phyloP scores from a whole-genome alignment of 2,329 filamentous ascomycete species.

The Trichothecium sympodiale region DNA sequence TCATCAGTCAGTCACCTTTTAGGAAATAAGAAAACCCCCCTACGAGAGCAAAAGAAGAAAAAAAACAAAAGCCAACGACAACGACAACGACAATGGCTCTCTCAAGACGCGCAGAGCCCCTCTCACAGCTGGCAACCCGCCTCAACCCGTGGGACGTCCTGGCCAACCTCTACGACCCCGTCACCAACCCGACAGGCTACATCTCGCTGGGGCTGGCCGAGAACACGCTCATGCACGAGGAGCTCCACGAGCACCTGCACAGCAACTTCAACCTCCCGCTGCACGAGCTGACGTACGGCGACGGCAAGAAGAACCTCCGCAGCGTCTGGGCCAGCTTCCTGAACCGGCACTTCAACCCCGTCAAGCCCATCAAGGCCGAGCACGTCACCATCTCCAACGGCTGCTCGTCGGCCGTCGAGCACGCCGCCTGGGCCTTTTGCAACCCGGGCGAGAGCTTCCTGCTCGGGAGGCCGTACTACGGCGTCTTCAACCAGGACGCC shows the following conservation, averaged over 20 bases:
- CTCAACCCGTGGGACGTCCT: no score
- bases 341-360: not conserved
- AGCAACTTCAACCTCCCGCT: not conserved
- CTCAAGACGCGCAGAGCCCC: no score
- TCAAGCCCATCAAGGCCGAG: not conserved
- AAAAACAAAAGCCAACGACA: no score
- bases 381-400: slow-evolving; percentile 2
- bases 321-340: not conserved
- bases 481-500: not conserved
- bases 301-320: not conserved
- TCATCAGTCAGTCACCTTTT: no score
- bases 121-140: no score
- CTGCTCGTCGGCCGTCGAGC: slow-evolving; percentile 1
- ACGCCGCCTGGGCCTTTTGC: not conserved
- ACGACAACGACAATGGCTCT: no score
- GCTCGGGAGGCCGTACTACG: slow-evolving; percentile 1
- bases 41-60: no score
- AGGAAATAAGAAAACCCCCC: no score
- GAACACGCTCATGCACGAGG: slow-evolving; percentile 2
- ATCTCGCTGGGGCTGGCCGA: slow-evolving; percentile 1
- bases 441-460: slow-evolving; percentile 2
- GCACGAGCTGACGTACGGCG: not conserved
- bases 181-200: slow-evolving; percentile 1
- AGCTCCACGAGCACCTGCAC: not conserved
- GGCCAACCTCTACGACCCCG: not conserved